A percentile compares a stretch with the other conserved stretches of the same genome.
These are phyloP conservation scores for Cryptosporidium bovis DNA, from an alignment of 169 alveolate species.

Conservation along the genomic window DNA sequence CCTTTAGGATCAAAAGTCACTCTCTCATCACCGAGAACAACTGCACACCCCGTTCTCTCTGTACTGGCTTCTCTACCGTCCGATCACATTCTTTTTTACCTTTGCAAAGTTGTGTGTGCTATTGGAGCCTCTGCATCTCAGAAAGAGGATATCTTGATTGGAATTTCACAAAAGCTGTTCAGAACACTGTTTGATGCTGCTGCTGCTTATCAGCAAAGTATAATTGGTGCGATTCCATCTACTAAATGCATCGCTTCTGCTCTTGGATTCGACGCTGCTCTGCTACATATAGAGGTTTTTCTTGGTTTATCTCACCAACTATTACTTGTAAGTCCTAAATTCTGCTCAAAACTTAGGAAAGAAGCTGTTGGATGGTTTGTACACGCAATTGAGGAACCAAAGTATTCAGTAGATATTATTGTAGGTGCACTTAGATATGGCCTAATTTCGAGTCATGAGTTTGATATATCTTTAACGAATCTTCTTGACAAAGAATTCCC, in stretches of 20 bases:
- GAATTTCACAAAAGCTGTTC: slow-evolving; percentile 51
- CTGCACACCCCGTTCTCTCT: slow-evolving; percentile 61
- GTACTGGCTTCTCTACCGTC: slow-evolving; percentile 46
- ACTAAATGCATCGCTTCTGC: slow-evolving; percentile 57
- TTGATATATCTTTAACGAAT: slow-evolving; percentile 31
- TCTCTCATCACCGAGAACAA: neutral
- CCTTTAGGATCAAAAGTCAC: slow-evolving; percentile 44
- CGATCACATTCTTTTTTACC: slow-evolving; percentile 42
- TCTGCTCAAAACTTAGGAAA: slow-evolving; percentile 51
- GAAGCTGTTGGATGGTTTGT: slow-evolving; percentile 73
- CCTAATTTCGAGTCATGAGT: slow-evolving; percentile 11
- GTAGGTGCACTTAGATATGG: slow-evolving; percentile 70
- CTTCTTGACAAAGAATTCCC: slow-evolving; percentile 33
- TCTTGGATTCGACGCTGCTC: slow-evolving; percentile 70
- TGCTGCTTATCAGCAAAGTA: slow-evolving; percentile 74
- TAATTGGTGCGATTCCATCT: slow-evolving; percentile 39
- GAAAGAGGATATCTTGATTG: slow-evolving; percentile 66
- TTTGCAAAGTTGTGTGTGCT: slow-evolving; percentile 22
- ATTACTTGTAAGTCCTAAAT: slow-evolving; percentile 8
- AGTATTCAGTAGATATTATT: slow-evolving; percentile 58
- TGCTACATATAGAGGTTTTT: slow-evolving; percentile 63
- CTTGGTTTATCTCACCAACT: slow-evolving; percentile 42
- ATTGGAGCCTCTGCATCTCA: slow-evolving; percentile 52
- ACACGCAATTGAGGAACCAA: slow-evolving; percentile 64
- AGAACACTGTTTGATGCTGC: slow-evolving; percentile 69